Evolutionary conservation across 352 stramenopile genomes (phyloP), one percentile per base, ranked within the genome.

Genomic region (Globisporangium sylvaticum): DNA sequence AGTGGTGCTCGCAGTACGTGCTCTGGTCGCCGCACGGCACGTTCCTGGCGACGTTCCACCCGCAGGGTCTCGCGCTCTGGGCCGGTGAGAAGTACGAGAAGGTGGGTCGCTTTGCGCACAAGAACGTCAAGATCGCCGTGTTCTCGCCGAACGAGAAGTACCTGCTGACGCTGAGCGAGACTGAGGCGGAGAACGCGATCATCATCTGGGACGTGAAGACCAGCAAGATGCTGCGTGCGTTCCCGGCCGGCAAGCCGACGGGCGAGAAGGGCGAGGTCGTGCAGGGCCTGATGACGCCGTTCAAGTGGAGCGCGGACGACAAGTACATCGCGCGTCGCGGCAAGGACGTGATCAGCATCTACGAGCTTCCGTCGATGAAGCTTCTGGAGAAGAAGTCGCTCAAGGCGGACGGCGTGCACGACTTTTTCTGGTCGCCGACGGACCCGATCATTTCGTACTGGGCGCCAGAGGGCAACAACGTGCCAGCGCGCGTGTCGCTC

Each of bases 1-100:
- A 94, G 73, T 99, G 97, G 97, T 99, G 97, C 81, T 97, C 98
- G 71, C 94, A 98, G 74, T 99, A 99, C 75, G 94, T 98, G 58
- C 81, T 98, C 71, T 99, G 98, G 98, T 98, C 87, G 62, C 96
- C 97, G 7, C 91, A 98, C 58, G 98, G 98, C 62, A 97, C 85
- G 63, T 99, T 99, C 78, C 82, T 99, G 54, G 93, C 95, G 24
- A 99, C 98, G n/a, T 98, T 99, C 64, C 97, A 99, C 70, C 84
- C 84, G 24, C 96, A 97, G 66, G 98, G 98, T 60, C 95, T 99
- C 50, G 98, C 98, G 61, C 80, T 99, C 32, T 99, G 98, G 98
- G 97, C 94, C 37, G 97, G 96, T 44, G 83, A 95, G 62, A 93
- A 96, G 62, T 99, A 98, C 77, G 91, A 99, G 68, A 99, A 99